Base-by-base conservation (phyloP, 352 stramenopile species). In the Pythium utonaiense region DNA sequence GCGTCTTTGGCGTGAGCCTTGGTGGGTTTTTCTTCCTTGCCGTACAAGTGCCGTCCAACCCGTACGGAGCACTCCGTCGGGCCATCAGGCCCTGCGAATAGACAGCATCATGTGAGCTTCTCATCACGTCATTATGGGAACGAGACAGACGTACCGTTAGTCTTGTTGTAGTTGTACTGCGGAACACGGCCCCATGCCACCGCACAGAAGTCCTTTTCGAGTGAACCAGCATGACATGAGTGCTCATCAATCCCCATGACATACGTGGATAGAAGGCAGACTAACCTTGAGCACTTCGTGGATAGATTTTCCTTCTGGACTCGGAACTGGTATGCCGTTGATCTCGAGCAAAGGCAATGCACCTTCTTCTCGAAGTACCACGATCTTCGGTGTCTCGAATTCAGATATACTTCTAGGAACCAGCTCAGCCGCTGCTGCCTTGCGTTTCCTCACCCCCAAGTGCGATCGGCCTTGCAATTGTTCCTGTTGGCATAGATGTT, bases 1-100 rank as follows among this genome's bases (percentile, higher is more conserved):
- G 47, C 57, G 30, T 74, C 54, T 42, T 70, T 73, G n/a, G 66
- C 70, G 8, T 70, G 13, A 7, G 24, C 27, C 41, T 74, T 74
- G 24, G 68, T 62, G 9, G 47, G 9, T 12, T 44, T 28, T 0
- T 22, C n/a, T 24, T 25, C 51, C 7, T 34, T 52, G 1, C 41
- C 27, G 27, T 74, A 69, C 27, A 60, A 34, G 31, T 55, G 57
- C 17, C 62, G 57, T 9, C 51, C 17, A n/a, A 77, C 67, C n/a
- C 44, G 19, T 6, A 77, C 57, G 25, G 13, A 54, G 56, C 70
- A 77, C 1, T 50, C 42, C 1, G 71, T 54, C 6, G 66, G 62
- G 12, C 62, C 14, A 7, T 61, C 28, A 13, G 17, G 13, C 17
- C 65, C 66, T 73, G 24, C 12, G 8, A 16, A 19, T 14, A 44